Evolutionary conservation across 2,329 filamentous ascomycete species (phyloP).

Genomic region (Coniosporium tulheliwenetii): DNA sequence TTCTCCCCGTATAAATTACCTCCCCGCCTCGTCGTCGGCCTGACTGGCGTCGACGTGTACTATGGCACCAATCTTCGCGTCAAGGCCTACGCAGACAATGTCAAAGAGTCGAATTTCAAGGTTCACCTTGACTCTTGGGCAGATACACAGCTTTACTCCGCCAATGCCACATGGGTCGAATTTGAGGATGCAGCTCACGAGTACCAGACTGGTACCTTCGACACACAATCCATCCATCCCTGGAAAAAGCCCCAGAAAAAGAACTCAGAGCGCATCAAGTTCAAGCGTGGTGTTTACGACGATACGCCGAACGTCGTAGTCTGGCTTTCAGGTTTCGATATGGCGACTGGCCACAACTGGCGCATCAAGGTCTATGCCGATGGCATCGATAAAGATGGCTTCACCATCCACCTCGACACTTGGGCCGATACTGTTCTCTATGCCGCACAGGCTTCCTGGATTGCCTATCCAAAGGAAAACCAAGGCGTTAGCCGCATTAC

Average conservation of each 20-base stretch:
- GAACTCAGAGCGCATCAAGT: too few relatives aligned
- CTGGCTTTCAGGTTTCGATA: background rate
- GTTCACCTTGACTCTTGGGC: background rate
- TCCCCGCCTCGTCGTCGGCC: background rate
- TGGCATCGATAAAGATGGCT: background rate
- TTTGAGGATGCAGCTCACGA: too few relatives aligned
- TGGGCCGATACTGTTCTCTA: slow-evolving; percentile 2
- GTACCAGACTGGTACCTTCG: too few relatives aligned
- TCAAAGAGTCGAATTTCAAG: background rate
- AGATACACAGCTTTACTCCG: background rate
- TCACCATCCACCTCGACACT: background rate
- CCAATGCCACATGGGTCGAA: background rate
- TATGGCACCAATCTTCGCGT: background rate
- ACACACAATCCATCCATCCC: too few relatives aligned
- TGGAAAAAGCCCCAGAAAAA: too few relatives aligned
- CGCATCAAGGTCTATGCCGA: background rate
- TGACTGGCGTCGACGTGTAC: background rate
- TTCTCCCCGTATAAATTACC: background rate
- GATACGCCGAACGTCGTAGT: too few relatives aligned
- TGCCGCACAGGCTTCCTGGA: background rate
- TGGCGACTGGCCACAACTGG: background rate
- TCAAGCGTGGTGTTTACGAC: too few relatives aligned
- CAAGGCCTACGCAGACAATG: background rate
- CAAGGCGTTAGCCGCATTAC: background rate
- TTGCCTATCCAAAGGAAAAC: slow-evolving; percentile 1